phyloP scores from a whole-genome alignment of 805 yeast species.

The Wickerhamiella occidentalis region DNA sequence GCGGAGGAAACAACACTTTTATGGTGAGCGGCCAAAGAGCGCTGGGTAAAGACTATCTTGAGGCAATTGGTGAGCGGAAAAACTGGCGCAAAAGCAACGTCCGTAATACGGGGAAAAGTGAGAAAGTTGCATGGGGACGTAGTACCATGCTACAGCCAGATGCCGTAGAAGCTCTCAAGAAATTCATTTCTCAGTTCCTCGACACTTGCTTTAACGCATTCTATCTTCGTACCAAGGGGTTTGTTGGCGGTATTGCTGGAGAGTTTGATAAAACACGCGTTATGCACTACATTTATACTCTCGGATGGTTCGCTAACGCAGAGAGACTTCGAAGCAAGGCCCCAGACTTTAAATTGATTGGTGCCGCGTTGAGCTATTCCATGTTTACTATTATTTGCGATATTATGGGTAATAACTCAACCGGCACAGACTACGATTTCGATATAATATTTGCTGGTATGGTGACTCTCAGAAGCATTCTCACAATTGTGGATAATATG shows the following conservation, averaged over 20 bases:
- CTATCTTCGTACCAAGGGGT: conserved; percentile 39
- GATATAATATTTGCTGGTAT: conserved; percentile 58
- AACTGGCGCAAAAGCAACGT: conserved; percentile 42
- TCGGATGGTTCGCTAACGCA: conserved; percentile 66
- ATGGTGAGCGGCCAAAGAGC: conserved; percentile 68
- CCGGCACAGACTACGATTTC: conserved; percentile 33
- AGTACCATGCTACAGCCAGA: conserved; percentile 20
- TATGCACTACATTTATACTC: conserved; percentile 44
- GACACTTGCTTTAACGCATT: conserved; percentile 68
- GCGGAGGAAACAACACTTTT: conserved; percentile 39
- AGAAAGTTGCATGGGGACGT: conserved; percentile 21
- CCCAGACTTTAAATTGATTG: conserved; percentile 28
- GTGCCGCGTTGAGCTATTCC: conserved; percentile 44
- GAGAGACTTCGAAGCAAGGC: conserved; percentile 33
- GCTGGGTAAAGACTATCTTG: conserved; percentile 41
- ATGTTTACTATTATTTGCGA: conserved; percentile 43
- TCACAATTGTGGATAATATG: conserved; percentile 36
- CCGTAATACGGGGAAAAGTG: conserved; percentile 6
- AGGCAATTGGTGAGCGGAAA: conserved; percentile 54
- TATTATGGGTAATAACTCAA: conserved; percentile 30
- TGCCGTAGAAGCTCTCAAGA: conserved; percentile 27
- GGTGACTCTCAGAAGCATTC: conserved; percentile 51
- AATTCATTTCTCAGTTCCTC: conserved; percentile 46
- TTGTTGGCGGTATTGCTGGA: conserved; percentile 33
- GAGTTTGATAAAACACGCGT: conserved; percentile 22